Percentiles rank a stretch among this genome's conserved stretches.
phyloP scores from a whole-genome alignment of 129 eudicot species.

The Centrapalus pauciflorus region DNA sequence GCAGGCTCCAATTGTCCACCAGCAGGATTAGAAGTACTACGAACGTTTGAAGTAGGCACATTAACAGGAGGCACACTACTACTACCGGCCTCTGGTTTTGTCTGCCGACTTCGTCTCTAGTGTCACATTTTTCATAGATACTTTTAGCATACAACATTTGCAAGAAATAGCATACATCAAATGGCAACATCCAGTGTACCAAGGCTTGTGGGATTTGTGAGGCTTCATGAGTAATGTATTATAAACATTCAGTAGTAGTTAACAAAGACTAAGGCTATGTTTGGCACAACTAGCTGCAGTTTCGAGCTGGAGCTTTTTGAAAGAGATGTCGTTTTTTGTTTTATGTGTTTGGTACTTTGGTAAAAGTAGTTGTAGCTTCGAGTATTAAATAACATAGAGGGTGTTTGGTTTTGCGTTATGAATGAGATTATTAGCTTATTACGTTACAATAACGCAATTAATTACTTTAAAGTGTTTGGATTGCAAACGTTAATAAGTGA shows the following conservation, averaged over 20 bases:
- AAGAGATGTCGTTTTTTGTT: too few relatives aligned
- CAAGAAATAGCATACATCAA: neutral
- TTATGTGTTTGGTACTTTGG: too few relatives aligned
- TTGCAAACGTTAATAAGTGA: too few relatives aligned
- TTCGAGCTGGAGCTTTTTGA: too few relatives aligned
- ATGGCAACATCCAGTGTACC: neutral
- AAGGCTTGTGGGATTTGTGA: neutral
- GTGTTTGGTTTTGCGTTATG: too few relatives aligned
- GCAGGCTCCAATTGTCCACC: conserved; percentile 50
- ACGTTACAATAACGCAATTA: too few relatives aligned
- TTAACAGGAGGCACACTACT: conserved; percentile 25
- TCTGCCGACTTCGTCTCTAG: conserved; percentile 54
- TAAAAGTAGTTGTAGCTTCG: too few relatives aligned
- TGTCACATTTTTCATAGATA: conserved; percentile 10
- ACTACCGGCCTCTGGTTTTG: conserved; percentile 32
- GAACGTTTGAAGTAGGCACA: conserved; percentile 21
- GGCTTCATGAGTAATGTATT: neutral
- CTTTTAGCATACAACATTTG: neutral
- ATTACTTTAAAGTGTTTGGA: too few relatives aligned
- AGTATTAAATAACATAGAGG: too few relatives aligned
- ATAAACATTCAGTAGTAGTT: neutral
- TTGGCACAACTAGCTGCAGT: too few relatives aligned
- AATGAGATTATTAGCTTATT: too few relatives aligned
- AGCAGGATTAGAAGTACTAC: conserved; percentile 23
- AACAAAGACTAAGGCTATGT: neutral